Evolutionary conservation across 2,329 filamentous ascomycete species (phyloP).

Genomic region (Aspergillus arachidicola): DNA sequence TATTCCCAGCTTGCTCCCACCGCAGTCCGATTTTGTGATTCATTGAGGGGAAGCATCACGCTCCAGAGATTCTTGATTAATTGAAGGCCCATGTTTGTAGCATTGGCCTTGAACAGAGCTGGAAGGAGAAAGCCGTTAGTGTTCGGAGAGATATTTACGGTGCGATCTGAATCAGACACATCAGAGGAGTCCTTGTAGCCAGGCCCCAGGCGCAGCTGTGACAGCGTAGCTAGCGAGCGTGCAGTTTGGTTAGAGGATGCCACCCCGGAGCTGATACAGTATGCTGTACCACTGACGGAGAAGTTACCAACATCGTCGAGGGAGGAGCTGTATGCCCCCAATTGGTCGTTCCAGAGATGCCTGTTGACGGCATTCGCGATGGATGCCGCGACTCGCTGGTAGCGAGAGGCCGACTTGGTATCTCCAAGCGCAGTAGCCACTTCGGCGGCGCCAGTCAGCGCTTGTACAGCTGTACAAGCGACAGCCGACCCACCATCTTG

Average conservation of each 20-base stretch:
- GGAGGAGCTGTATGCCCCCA: conserved; percentile 13
- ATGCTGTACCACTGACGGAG: conserved; percentile 6
- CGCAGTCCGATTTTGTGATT: conserved; percentile 24
- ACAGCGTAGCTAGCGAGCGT: conserved; percentile 33
- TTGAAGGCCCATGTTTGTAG: conserved; percentile 26
- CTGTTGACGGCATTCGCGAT: conserved; percentile 14
- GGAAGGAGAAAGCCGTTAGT: conserved; percentile 50
- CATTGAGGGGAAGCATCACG: conserved; percentile 43
- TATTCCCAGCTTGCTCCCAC: conserved; percentile 53
- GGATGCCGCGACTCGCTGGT: neutral
- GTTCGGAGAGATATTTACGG: conserved; percentile 47
- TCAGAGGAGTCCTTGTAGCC: conserved; percentile 40
- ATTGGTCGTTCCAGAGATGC: conserved; percentile 15
- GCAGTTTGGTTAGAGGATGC: conserved; percentile 33
- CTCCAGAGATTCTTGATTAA: conserved; percentile 46
- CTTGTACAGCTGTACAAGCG: conserved; percentile 7
- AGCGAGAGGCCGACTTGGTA: conserved; percentile 2
- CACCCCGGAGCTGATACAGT: conserved; percentile 19
- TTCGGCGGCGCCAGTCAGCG: conserved; percentile 13
- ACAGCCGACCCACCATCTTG: conserved; percentile 8
- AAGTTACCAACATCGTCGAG: neutral
- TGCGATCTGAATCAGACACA: conserved; percentile 15
- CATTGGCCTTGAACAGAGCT: conserved; percentile 35
- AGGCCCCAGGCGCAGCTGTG: conserved; percentile 32
- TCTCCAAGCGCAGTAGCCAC: conserved; percentile 13